Conservation (phyloP, 805 yeast species). For the Teunomyces tritomae region DNA sequence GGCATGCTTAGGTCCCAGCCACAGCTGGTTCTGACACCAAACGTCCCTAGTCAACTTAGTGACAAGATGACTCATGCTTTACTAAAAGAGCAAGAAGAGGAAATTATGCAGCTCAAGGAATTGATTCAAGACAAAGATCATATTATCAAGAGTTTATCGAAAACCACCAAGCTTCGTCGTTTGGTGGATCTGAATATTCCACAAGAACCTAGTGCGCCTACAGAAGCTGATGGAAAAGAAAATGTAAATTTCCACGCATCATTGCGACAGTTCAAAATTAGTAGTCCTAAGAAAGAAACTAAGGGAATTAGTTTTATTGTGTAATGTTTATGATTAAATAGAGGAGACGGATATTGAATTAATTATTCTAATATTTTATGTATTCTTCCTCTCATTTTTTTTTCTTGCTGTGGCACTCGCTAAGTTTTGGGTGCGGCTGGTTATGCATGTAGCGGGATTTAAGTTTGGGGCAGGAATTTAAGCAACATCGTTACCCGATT, state of each 20-base stretch:
- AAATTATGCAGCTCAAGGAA: slow-evolving; percentile 61
- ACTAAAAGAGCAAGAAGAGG: slow-evolving; percentile 59
- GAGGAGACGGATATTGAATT: too few relatives aligned
- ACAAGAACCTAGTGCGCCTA: neutral
- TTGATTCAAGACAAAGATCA: slow-evolving; percentile 70
- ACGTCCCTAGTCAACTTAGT: neutral
- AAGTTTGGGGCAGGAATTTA: too few relatives aligned
- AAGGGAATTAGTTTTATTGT: slow-evolving; percentile 1
- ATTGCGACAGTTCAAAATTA: slow-evolving; percentile 20
- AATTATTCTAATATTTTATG: too few relatives aligned
- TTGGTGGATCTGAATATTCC: slow-evolving; percentile 30
- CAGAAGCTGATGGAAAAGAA: neutral
- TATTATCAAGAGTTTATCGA: slow-evolving; percentile 69
- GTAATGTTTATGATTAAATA: neutral
- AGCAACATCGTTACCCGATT: too few relatives aligned
- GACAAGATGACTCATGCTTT: slow-evolving; percentile 27
- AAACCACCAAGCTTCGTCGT: slow-evolving; percentile 58
- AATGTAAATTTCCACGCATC: slow-evolving; percentile 6
- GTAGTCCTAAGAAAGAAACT: slow-evolving; percentile 14
- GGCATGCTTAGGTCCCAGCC: slow-evolving; percentile 35
- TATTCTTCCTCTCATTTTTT: too few relatives aligned
- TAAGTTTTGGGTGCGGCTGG: too few relatives aligned
- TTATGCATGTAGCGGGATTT: too few relatives aligned
- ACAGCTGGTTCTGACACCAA: slow-evolving; percentile 4
- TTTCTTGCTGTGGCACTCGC: too few relatives aligned